phyloP scores from a whole-genome alignment of 805 yeast genomes.

The Lipomyces mesembrius region DNA sequence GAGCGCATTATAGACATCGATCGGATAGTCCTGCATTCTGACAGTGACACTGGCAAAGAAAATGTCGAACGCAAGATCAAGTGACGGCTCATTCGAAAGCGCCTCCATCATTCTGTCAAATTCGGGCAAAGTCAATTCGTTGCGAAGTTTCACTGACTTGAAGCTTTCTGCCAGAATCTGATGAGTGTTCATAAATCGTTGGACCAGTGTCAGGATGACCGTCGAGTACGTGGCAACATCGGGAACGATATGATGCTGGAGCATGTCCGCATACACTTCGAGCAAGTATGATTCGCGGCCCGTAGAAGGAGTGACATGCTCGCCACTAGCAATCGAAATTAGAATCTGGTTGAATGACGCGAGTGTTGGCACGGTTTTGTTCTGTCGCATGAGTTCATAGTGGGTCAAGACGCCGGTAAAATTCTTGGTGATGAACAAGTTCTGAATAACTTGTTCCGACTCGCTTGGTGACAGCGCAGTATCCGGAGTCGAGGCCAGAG shows the following conservation, averaged over 20 bases:
- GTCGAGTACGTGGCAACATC: slow-evolving; percentile 28
- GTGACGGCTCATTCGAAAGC: slow-evolving; percentile 31
- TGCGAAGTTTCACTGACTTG: slow-evolving; percentile 18
- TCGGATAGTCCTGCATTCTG: slow-evolving; percentile 34
- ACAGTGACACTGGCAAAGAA: slow-evolving; percentile 42
- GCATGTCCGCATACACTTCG: slow-evolving; percentile 27
- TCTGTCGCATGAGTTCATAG: slow-evolving; percentile 18
- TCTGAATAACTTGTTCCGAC: slow-evolving; percentile 7
- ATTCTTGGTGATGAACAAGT: slow-evolving; percentile 12
- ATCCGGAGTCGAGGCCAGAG: background rate
- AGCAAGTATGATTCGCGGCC: slow-evolving; percentile 16
- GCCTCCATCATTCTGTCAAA: slow-evolving; percentile 14
- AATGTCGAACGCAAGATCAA: slow-evolving; percentile 43
- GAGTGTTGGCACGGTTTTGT: slow-evolving; percentile 10
- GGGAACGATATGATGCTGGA: slow-evolving; percentile 28
- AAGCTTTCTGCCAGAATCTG: slow-evolving; percentile 4
- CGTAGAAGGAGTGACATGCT: background rate
- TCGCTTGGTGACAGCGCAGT: background rate
- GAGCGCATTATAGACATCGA: slow-evolving; percentile 36
- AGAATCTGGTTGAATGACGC: slow-evolving; percentile 23
- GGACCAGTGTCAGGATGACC: slow-evolving; percentile 23
- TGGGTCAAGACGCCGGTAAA: slow-evolving; percentile 19
- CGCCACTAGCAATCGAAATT: slow-evolving; percentile 14
- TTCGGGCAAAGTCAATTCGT: slow-evolving; percentile 9
- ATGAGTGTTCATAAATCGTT: slow-evolving; percentile 16